Base-by-base conservation (phyloP, 1,139 yeast species). In the Petasospora fabianii region DNA sequence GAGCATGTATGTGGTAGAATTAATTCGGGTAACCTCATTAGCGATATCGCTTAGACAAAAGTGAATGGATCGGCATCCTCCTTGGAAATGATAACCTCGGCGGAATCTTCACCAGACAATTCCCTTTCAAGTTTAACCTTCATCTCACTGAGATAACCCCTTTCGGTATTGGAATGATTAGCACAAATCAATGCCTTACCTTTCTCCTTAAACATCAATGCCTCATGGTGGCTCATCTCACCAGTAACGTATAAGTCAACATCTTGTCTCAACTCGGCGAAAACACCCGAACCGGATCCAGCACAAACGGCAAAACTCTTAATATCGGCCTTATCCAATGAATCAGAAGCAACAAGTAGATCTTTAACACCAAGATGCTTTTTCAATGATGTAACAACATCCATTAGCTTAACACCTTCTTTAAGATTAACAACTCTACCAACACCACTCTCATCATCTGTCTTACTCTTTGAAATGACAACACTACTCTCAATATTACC, bases 161-260 rank as follows among this genome's bases (percentile, higher is more conserved):
- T 70, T 61, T 94, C 99, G 0, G 97, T 86, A 56, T 92, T 90
- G 16, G 95, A 75, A 55, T 94, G 98, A 50, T 90, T 90, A 52
- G 95, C 84, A 3, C 77, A 75, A 37, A 92, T 70, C 3, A 88
- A 87, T 10, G 79, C 69, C 11, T 78, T 68, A 0, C 96, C 96
- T n/a, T 65, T 58, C 51, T 90, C 97, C 34, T 72, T 75, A 45
- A 81, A 70, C 47, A 64, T 75, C 28, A 94, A 68, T 5, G 85
- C 83, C 58, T 92, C 97, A 56, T 94, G 98, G 56, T 92, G 98
- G 15, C 95, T 82, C 48, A 94, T 65, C 57, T 94, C 98, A 1
- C 99, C 99, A 0, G 98, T 90, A 54, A 80, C 76, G 58, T 73
- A 84, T 30, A 88, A 67, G 54, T 92, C 98, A 0, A 90, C 94